These are phyloP conservation scores for Mucor indicus DNA, from an alignment of 371 early-diverging fungal species.

Conservation along the genomic window DNA sequence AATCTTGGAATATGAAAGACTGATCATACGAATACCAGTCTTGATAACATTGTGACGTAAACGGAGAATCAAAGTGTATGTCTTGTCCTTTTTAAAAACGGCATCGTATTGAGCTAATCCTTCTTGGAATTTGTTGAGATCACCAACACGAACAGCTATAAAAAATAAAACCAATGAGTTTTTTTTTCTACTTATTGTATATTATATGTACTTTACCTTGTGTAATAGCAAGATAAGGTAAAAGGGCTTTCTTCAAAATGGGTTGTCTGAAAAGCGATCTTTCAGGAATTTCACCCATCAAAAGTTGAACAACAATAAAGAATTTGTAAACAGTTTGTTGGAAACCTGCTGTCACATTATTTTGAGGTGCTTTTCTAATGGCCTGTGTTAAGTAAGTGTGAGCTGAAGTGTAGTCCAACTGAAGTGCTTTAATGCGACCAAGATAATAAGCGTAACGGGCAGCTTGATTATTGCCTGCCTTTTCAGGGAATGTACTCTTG, in stretches of 20 bases:
- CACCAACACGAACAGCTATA: conserved; percentile 91
- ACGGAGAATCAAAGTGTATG: conserved; percentile 86
- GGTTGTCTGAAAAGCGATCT: conserved; percentile 88
- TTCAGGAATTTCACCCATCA: conserved; percentile 98
- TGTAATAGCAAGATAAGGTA: conserved; percentile 90
- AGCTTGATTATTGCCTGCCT: conserved; percentile 88
- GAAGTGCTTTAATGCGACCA: conserved; percentile 92
- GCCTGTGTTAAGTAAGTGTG: conserved; percentile 89
- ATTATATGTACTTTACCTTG: conserved; percentile 61
- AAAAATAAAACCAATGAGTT: not conserved
- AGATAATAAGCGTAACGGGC: conserved; percentile 96
- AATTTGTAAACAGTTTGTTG: conserved; percentile 93
- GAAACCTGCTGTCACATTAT: conserved; percentile 86
- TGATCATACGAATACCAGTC: conserved; percentile 95
- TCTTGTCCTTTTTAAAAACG: conserved; percentile 85
- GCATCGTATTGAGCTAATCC: conserved; percentile 71
- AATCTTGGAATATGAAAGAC: conserved; percentile 91
- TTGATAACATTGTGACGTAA: conserved; percentile 98
- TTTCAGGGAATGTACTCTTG: conserved; percentile 89
- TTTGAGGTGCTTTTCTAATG: conserved; percentile 93
- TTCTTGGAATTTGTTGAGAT: conserved; percentile 90
- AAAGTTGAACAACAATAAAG: conserved; percentile 90
- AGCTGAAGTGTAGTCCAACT: conserved; percentile 92
- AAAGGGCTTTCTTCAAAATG: conserved; percentile 75
- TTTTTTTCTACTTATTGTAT: too few species aligned